A percentile compares a stretch with the other conserved stretches of the same genome.
These are phyloP conservation scores for Lenwebbia sp. DNA, from an alignment of 345 rosid genomes.

Conservation along the genomic window DNA sequence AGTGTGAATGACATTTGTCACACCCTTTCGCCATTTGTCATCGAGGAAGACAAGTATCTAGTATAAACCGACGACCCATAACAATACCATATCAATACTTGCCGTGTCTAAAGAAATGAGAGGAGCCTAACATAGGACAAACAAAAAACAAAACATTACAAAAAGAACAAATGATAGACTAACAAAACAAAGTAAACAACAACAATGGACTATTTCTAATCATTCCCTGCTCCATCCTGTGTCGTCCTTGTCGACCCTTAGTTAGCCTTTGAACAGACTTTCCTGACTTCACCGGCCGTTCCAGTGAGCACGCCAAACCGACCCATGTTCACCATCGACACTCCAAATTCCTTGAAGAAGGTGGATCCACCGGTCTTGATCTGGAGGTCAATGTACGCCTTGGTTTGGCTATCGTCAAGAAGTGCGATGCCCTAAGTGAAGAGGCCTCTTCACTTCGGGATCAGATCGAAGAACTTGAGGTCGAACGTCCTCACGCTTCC, in stretches of 20 bases:
- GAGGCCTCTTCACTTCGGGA: conserved; percentile 45
- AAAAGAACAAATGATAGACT: neutral
- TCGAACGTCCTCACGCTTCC: conserved; percentile 69
- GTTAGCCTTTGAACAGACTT: conserved; percentile 41
- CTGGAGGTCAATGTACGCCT: conserved; percentile 29
- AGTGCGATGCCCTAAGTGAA: conserved; percentile 56
- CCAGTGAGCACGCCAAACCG: conserved; percentile 51
- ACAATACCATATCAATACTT: neutral
- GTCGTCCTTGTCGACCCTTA: conserved; percentile 8
- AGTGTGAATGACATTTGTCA: no score
- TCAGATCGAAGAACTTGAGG: conserved; percentile 23
- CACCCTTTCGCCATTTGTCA: no score
- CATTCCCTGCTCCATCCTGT: neutral
- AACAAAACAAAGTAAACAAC: neutral
- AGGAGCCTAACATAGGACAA: neutral
- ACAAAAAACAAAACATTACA: neutral
- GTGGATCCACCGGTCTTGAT: conserved; percentile 2
- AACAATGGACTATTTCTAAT: neutral
- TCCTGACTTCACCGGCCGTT: conserved; percentile 35
- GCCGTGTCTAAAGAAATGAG: neutral
- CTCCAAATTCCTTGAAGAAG: conserved; percentile 49
- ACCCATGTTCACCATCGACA: conserved; percentile 63
- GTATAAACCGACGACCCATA: no score
- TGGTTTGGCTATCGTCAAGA: conserved; percentile 28
- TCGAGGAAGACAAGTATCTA: no score